Conservation (phyloP, 2,329 filamentous ascomycete genomes). For the Lecanicillium sp. region DNA sequence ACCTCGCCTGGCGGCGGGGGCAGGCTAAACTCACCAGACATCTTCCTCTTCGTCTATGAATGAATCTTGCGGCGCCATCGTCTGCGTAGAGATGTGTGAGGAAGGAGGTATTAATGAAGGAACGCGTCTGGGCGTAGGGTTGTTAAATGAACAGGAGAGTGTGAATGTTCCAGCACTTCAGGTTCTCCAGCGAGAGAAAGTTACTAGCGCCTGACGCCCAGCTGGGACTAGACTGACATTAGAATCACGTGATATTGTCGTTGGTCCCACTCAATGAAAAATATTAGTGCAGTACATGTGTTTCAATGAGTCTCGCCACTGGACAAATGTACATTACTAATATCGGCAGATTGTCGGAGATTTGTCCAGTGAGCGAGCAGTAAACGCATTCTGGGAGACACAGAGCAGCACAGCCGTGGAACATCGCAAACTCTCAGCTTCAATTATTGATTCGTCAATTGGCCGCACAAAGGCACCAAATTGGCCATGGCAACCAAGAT, state of each 20-base stretch:
- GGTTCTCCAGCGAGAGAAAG: constrained; percentile 9
- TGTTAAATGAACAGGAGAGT: constrained; percentile 19
- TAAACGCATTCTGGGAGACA: constrained; percentile 4
- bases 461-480: constrained; percentile 30
- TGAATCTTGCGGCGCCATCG: constrained; percentile 62
- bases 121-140: constrained; percentile 18
- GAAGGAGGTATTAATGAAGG: constrained; percentile 18
- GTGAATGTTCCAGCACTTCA: constrained; percentile 11
- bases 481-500: constrained; percentile 55
- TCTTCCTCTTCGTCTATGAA: constrained; percentile 69
- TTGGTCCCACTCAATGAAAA: neutral
- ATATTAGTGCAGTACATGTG: constrained; percentile 14
- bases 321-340: constrained; percentile 19
- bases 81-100: constrained; percentile 22
- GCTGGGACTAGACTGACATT: constrained; percentile 1
- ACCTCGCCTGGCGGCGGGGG: neutral
- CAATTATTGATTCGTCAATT: constrained; percentile 35
- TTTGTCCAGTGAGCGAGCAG: constrained; percentile 6
- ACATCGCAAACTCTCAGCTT: constrained; percentile 20
- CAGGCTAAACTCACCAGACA: constrained; percentile 48
- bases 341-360: constrained; percentile 27
- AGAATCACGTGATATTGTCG: constrained; percentile 14
- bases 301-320: neutral
- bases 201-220: constrained; percentile 4
- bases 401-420: constrained; percentile 16